Evolutionary conservation across 352 stramenopile species (phyloP).

Genomic region (Globisporangium nagaii): DNA sequence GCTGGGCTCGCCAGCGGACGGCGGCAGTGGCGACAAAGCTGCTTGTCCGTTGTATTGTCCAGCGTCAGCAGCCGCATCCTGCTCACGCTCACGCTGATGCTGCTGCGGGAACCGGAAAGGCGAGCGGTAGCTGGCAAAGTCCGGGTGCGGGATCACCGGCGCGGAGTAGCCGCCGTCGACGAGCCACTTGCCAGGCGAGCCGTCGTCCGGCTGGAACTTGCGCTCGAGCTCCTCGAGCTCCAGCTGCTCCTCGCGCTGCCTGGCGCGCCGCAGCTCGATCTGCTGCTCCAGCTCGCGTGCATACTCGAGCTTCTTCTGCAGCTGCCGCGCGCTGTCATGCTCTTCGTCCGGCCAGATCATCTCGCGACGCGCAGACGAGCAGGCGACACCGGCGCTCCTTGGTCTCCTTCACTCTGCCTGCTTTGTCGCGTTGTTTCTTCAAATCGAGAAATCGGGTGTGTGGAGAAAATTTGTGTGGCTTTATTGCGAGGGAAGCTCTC

Average conservation of each 20-base stretch:
- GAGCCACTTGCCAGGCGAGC: conserved; percentile 68
- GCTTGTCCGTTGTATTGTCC: conserved; percentile 1
- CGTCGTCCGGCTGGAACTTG: conserved; percentile 37
- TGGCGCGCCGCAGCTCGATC: conserved; percentile 50
- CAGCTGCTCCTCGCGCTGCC: conserved; percentile 43
- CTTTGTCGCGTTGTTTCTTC: too few species aligned
- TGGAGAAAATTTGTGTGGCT: neutral
- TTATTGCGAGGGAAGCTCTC: conserved; percentile 29
- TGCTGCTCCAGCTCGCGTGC: conserved; percentile 63
- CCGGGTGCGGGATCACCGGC: neutral
- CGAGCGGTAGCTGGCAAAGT: conserved; percentile 9
- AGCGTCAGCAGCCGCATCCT: neutral
- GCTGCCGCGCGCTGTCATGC: conserved; percentile 25
- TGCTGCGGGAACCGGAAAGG: conserved; percentile 9
- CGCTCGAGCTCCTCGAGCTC: conserved; percentile 54
- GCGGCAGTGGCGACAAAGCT: neutral
- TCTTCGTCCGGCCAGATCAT: conserved; percentile 58
- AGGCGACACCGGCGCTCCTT: too few species aligned
- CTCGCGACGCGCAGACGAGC: neutral
- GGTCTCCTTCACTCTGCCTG: too few species aligned
- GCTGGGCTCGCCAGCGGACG: conserved; percentile 7
- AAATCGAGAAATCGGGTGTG: too few species aligned
- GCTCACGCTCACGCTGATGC: neutral
- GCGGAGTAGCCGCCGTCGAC: conserved; percentile 44
- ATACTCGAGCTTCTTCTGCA: conserved; percentile 58